Base-by-base conservation (phyloP, 768 basidiomycete genomes). In the Pleurotus sapidus region DNA sequence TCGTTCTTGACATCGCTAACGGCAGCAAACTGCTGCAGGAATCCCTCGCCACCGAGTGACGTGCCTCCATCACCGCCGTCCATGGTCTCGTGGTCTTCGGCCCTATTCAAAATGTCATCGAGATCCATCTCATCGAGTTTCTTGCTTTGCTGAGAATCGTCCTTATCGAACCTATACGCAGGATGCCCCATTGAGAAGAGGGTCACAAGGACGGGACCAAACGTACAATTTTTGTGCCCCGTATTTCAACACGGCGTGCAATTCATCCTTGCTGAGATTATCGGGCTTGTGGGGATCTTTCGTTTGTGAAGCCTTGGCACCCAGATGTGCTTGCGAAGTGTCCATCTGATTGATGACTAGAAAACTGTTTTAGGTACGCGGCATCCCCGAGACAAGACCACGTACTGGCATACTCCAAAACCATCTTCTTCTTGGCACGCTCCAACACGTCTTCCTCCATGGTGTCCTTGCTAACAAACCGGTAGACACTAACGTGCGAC, bases 311-410 rank as follows among this genome's bases (percentile, higher is more conserved):
- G 82, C 80, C 66, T 93, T 94, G 57, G 90, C 88, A 68, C 93
- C 88, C 54, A 99, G 85, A 73, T 98, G 93, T 43, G 93, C 92
- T 62, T 98, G 97, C 42, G 95, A 95, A 20, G 97, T 99, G 74
- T 99, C 97, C 91, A 98, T 97, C 75, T 98, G 96, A 74, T 98
- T 97, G 79, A 99, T 98, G 77, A 99, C 95, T 97, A 70, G n/a
- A 12, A 54, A 42, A 55, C 49, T 38, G 27, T 49, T 56, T 20
- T 24, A 42, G 55, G 59, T 42, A 64, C 25, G 46, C 24, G 25
- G 45, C 5, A 30, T 34, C 46, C 53, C 30, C 8, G n/a, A 39
- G 3, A 34, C 11, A 34, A 34, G 56, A 54, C 58, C 50, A 90
- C 95, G 69, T 72, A 98, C 95, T 98, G 43, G 97, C 97, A 78